Evolutionary conservation across 306 rosid species (phyloP), one percentile per base, ranked within the genome.

Genomic region (Sicyos baderoa): DNA sequence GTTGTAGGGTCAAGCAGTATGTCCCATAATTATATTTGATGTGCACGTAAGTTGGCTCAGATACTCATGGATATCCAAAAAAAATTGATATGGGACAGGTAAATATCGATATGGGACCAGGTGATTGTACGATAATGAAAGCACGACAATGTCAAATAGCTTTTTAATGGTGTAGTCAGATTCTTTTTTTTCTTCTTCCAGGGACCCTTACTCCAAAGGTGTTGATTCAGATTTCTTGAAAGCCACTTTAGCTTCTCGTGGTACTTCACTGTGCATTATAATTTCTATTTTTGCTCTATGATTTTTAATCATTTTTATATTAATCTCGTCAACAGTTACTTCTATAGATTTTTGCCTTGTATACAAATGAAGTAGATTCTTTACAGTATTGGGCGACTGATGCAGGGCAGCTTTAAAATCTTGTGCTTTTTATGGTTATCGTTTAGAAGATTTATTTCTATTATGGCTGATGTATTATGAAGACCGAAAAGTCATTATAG

Each of bases 141-240:
- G 58, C 9, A 17, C 2, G 56, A 7, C 45, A 40, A 42, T 42
- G 9, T 42, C 47, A 42, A 42, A 42, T 42, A 9, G 47, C 47
- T 0, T 42, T 9, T 9, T 42, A 42, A 42, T 42, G 47, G 47
- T 42, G 47, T 42, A 35, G 7, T 35, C 42, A 35, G 42, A 29
- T 35, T 35, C 7, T 42, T 42, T 42, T 42, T 42, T 9, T 42
- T 8, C 13, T 9, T 9, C 12, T 42, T 9, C 12, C 47, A 42
- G 97, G 97, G 95, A 89, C 84, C 97, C 97, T 27, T 85, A 85
- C 80, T 80, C 96, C 6, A 82, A 79, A 72, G 86, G 87, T 19
- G 91, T 85, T 54, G 77, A 89, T 84, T 32, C 87, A 21, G 90
- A 84, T 78, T 65, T 77, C 76, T 84, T 91, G 47, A 87, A 82